Base-by-base conservation (phyloP, 441 rosid species). In the Mallotus japonicus region DNA sequence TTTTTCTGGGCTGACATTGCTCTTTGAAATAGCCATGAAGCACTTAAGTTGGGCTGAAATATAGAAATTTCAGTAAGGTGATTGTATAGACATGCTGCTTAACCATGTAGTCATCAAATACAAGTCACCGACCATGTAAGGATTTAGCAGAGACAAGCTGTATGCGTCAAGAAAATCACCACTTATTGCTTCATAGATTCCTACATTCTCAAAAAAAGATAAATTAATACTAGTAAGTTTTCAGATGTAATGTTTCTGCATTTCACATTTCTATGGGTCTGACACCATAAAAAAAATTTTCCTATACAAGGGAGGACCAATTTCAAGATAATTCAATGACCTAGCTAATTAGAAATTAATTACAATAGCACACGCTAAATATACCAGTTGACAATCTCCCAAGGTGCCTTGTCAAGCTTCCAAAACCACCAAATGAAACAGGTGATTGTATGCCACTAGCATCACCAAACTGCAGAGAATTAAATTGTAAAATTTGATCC, bases 401-500 rank as follows among this genome's bases (percentile, higher is more conserved):
- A 28, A 92, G 88, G 75, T 95, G 98, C 85, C 99, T 89, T 14
- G 99, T 91, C 84, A 95, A 87, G 89, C 99, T 95, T 82, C 96
- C 99, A 74, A 95, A 95, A 76, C 99, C 99, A n/a, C 99, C 99
- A 75, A 95, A 95, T 49, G 98, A 95, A 76, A 95, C 99, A 70
- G 99, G 99, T 63, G 99, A 95, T 55, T 95, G 99, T 75, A 95
- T 89, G 69, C 99, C 99, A 40, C 98, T 95, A 70, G 99, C 99
- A 83, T 95, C 99, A 79, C 99, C 99, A 75, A 91, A 91, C 99
- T 95, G 88, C 84, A 82, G 53, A 76, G 55, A 37, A 78, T 46
- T 68, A 44, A 69, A 73, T 67, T 70, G 66, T 64, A 73, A 76
- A 44, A 62, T 51, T 54, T 75, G 65, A 67, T 73, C 77, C 70